A percentile compares a stretch with the other conserved stretches of the same genome.
Evolutionary conservation across 352 stramenopile genomes (phyloP).

Genomic region (Globisporangium carolinianum): DNA sequence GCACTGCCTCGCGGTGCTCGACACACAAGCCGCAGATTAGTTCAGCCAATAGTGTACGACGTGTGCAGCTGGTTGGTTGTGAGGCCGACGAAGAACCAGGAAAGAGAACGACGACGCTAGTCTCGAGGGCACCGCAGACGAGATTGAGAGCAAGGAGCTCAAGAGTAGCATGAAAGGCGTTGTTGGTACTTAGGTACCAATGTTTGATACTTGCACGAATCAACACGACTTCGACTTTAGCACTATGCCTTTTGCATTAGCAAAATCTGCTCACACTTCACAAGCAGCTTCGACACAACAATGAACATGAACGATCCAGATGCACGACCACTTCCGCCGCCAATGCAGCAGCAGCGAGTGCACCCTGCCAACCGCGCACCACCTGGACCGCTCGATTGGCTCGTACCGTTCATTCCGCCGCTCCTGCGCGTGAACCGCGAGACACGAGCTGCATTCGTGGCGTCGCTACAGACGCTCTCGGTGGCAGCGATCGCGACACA

Average conservation of each 20-base stretch:
- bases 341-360: neutral
- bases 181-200: too few relatives aligned
- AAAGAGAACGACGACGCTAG: too few relatives aligned
- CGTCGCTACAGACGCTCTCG: constrained; percentile 25
- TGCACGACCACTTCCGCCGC: constrained; percentile 2
- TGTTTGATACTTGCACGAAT: too few relatives aligned
- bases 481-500: constrained; percentile 12
- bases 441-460: constrained; percentile 44
- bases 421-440: constrained; percentile 72
- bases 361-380: neutral
- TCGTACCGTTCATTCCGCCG: constrained; percentile 79
- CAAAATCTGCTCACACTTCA: too few relatives aligned
- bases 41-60: neutral
- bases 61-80: too few relatives aligned
- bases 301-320: neutral
- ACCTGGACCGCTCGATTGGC: constrained; percentile 48
- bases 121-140: too few relatives aligned
- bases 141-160: too few relatives aligned
- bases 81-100: too few relatives aligned
- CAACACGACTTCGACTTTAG: too few relatives aligned
- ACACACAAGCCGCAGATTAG: constrained; percentile 18
- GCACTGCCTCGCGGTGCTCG: constrained; percentile 35
- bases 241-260: too few relatives aligned
- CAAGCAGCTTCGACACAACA: too few relatives aligned
- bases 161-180: too few relatives aligned